Conservation (phyloP, 2,329 filamentous ascomycete genomes). For the Penicillium sp. region DNA sequence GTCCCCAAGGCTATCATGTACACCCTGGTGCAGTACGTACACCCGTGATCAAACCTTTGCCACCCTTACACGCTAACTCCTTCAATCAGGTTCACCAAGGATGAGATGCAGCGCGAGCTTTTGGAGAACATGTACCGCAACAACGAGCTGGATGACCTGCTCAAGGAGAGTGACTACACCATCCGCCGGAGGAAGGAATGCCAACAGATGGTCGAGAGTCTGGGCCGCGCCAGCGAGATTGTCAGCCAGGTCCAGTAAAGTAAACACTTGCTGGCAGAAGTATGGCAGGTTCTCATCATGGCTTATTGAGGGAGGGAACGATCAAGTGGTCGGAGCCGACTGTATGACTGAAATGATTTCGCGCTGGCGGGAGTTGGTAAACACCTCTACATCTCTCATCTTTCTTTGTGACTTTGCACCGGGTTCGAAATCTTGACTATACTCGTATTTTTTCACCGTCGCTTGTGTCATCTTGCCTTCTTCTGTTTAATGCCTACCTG, state of each 20-base stretch:
- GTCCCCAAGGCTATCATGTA: conserved; percentile 99
- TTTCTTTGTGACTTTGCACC: conserved; percentile 27
- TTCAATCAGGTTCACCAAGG: conserved; percentile 78
- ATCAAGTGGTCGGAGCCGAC: conserved; percentile 13
- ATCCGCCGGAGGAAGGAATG: conserved; percentile 94
- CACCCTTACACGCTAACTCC: conserved; percentile 18
- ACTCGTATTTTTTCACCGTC: conserved; percentile 20
- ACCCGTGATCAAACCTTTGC: background rate
- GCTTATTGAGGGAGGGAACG: conserved; percentile 9
- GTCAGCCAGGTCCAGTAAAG: conserved; percentile 76
- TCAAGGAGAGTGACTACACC: conserved; percentile 98
- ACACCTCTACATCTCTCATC: conserved; percentile 10
- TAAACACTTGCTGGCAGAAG: conserved; percentile 36
- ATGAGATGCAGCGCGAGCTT: conserved; percentile 97
- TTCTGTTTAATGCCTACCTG: background rate
- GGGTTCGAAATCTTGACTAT: conserved; percentile 26
- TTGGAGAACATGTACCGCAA: conserved; percentile 97
- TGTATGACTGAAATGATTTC: conserved; percentile 31
- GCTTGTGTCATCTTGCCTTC: background rate
- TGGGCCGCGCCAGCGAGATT: conserved; percentile 90
- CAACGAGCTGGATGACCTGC: conserved; percentile 86
- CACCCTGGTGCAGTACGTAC: conserved; percentile 85
- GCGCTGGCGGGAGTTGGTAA: conserved; percentile 29
- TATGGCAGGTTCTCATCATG: background rate
- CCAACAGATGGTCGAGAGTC: conserved; percentile 97